Conservation (phyloP, 164 flowering plant genomes). For the Liriodendron chinense region DNA sequence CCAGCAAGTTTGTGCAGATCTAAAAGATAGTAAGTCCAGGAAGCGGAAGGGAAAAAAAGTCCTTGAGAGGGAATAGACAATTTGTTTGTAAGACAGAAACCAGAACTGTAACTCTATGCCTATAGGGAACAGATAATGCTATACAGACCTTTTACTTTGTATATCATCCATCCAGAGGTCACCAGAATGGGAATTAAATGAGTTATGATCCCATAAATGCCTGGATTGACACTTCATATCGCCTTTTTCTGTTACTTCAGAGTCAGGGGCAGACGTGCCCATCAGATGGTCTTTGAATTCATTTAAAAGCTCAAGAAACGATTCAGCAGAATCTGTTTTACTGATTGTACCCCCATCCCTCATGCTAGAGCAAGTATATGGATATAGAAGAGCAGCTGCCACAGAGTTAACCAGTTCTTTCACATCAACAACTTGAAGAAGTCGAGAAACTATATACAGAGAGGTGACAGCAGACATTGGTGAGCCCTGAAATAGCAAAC, state of each 20-base stretch:
- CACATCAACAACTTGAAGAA: constrained; percentile 58
- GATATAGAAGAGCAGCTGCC: constrained; percentile 37
- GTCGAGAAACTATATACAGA: constrained; percentile 45
- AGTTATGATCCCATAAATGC: constrained; percentile 12
- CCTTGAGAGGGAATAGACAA: not conserved
- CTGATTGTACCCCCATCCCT: constrained; percentile 8
- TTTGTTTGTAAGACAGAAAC: not conserved
- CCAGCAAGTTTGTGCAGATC: no score
- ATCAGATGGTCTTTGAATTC: constrained; percentile 17
- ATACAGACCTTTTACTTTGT: constrained; percentile 31
- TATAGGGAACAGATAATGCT: not conserved
- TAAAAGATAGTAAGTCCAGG: no score
- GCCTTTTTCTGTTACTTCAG: constrained; percentile 24
- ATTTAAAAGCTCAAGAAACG: constrained; percentile 14
- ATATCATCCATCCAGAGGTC: constrained; percentile 18
- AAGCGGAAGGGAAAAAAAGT: no score
- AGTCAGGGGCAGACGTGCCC: constrained; percentile 16
- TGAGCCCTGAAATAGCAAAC: constrained; percentile 35
- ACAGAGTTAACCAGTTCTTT: constrained; percentile 37
- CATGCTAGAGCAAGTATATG: constrained; percentile 19
- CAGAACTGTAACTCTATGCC: not conserved
- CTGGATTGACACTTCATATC: constrained; percentile 9
- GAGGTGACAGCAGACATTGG: constrained; percentile 46
- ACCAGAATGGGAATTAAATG: constrained; percentile 17
- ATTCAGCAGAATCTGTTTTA: constrained; percentile 4